Evolutionary conservation across 345 rosid species (phyloP), one percentile per base, ranked within the genome.

Genomic region (Turnera subulata): DNA sequence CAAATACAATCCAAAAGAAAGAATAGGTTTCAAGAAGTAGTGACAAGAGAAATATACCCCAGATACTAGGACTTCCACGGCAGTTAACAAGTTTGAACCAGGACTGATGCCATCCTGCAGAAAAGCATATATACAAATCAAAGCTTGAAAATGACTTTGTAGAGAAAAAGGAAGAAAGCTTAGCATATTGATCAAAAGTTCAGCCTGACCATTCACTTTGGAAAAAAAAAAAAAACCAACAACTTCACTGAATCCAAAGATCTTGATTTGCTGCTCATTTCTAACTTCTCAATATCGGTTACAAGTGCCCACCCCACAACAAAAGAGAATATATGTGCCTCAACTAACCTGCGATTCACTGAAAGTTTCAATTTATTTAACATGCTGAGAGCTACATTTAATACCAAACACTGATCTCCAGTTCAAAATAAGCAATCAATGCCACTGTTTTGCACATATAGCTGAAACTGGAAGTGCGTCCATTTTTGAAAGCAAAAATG

Each of bases 271-370:
- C 88, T 85, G 80, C 96, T 73, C 63, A 94, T 84, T 78, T 94
- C 90, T 79, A 94, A 81, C 82, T 94, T 94, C 68, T 84, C 99
- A 56, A 90, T 78, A 75, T 94, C 99, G 35, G 99, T 85, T 61
- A 90, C 99, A 84, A 90, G 90, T 48, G 97, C 99, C 84, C 99
- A 77, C 81, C 99, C 99, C 70, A 94, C 88, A 64, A 90, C 99
- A 76, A 94, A 94, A 47, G 89, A 90, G 84, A 94, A 94, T 66
- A 94, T 80, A 49, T 94, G 99, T 70, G 97, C 88, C 80, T 94
- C 99, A 67, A 90, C 97, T 84, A 94, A 80, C 96, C 99, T 94
- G 99, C 61, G 60, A 69, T 69, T n/a, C n/a, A 73, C 35, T 53
- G 63, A 62, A 74, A 61, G 40, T 56, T 56, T 63, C 70, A 73